Evolutionary conservation across 139 green algal species (phyloP), one percentile per base, ranked within the genome.

Genomic region (Zygnema circumcarinatum): DNA sequence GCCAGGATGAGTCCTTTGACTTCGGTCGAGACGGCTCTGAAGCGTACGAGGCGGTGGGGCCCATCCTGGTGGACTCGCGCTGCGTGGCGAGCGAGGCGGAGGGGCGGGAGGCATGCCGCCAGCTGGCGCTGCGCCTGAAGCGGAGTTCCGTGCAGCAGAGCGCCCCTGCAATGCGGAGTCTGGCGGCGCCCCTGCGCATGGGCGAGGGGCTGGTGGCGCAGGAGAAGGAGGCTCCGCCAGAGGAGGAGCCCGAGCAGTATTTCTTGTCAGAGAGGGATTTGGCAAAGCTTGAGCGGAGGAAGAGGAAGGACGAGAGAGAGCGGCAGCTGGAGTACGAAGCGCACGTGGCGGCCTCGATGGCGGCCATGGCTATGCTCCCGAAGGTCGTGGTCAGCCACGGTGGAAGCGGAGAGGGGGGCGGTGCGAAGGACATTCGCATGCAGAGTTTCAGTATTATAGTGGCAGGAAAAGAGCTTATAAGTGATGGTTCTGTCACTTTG

Each of bases 391-490:
- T 91, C 25, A 69, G 22, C 11, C 87, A 91, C 35, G 73, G 81
- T 31, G 73, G 82, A 38, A 35, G 81, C 11, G 81, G 69, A 53
- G 35, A 11, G 29, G 73, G n/a, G 11, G 81, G 67, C n/a, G 82
- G 33, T 16, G 31, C 83, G 29, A 67, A 54, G 22, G 87, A 91
- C 54, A 86, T 91, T 36, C 82, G 75, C 16, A 38, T 91, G 38
- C 47, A 89, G 7, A 89, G 72, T 67, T 89, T 91, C 68, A 90
- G 38, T 41, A 87, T 91, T 35, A 68, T 74, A 20, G 83, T 91
- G 7, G 87, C 82, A 29, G 87, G 87, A 1, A 90, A 90, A 47
- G 87, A 91, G 2, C 87, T 91, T 20, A 86, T 91, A 53, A 85
- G 47, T 47, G 81, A 85, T 32, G 81, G 47, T 40, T 78, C 82